Percentiles rank a stretch among this genome's conserved stretches.
These are phyloP conservation scores for Flaveria sonorensis DNA, from an alignment of 129 eudicot genomes.

Conservation along the genomic window DNA sequence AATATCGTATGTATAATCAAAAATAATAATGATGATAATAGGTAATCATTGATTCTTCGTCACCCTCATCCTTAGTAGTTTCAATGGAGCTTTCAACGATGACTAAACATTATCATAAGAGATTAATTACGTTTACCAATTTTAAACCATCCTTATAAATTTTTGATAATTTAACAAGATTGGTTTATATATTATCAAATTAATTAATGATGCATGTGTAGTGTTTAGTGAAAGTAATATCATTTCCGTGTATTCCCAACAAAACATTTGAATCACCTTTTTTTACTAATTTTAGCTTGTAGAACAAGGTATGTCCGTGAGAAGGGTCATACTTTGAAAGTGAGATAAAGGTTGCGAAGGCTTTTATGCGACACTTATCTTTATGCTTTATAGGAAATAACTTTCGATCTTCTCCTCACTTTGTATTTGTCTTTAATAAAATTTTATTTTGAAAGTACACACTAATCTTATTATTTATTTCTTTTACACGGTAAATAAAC, in stretches of 20 bases:
- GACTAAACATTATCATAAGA: neutral
- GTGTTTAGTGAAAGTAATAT: no score
- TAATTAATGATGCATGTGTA: neutral
- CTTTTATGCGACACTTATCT: conserved; percentile 6
- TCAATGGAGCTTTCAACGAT: neutral
- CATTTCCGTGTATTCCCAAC: neutral
- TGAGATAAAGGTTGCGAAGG: neutral
- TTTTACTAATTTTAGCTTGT: neutral
- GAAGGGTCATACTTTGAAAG: neutral
- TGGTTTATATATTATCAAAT: neutral
- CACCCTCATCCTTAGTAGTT: conserved; percentile 1
- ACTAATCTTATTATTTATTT: neutral
- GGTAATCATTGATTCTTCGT: neutral
- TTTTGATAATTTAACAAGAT: neutral
- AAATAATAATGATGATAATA: neutral
- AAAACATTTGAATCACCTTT: neutral
- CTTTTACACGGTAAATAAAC: neutral
- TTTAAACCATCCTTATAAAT: neutral
- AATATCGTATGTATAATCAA: neutral
- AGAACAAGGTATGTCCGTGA: neutral
- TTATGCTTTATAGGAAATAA: conserved; percentile 2
- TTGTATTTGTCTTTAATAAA: neutral
- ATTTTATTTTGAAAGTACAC: neutral
- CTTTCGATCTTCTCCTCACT: neutral
- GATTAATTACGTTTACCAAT: neutral